Percentiles rank a stretch among this genome's conserved stretches.
phyloP scores from a whole-genome alignment of 2,329 filamentous ascomycete genomes.

The Coccinonectria pachysandricola region DNA sequence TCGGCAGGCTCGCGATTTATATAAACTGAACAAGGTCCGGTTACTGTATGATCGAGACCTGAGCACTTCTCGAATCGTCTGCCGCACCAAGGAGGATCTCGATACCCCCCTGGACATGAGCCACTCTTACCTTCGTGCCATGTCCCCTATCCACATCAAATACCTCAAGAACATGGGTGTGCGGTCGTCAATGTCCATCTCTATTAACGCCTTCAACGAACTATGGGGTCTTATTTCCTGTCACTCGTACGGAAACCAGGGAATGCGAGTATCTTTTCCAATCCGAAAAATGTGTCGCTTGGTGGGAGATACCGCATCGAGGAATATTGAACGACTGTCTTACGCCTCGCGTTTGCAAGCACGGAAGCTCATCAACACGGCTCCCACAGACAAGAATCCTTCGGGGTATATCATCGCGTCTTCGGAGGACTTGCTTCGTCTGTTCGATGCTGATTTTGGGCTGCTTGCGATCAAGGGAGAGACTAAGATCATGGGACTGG shows the following conservation, averaged over 20 bases:
- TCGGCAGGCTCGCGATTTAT: conserved; percentile 76
- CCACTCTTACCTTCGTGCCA: conserved; percentile 74
- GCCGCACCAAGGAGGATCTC: conserved; percentile 62
- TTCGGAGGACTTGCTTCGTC: conserved; percentile 70
- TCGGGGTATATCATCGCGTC: conserved; percentile 86
- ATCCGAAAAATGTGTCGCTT: conserved; percentile 87
- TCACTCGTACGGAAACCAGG: conserved; percentile 64
- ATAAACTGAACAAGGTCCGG: conserved; percentile 82
- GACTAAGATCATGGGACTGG: conserved; percentile 70
- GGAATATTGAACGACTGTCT: conserved; percentile 79
- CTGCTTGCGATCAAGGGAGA: conserved; percentile 78
- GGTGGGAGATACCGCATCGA: conserved; percentile 73
- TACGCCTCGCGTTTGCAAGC: conserved; percentile 79
- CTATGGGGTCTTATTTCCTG: conserved; percentile 85
- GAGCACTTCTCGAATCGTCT: conserved; percentile 71
- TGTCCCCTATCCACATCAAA: conserved; percentile 83
- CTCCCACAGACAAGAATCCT: conserved; percentile 69
- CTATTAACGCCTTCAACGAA: conserved; percentile 75
- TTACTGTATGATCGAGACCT: conserved; percentile 78
- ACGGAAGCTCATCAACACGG: conserved; percentile 78
- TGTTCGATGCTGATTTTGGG: conserved; percentile 84
- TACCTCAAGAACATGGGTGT: conserved; percentile 85
- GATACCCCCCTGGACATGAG: conserved; percentile 72
- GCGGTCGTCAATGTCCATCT: conserved; percentile 90
- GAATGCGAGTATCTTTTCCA: conserved; percentile 87